Evolutionary conservation across 305 asterid species (phyloP).

Genomic region (Petunia hybrid): DNA sequence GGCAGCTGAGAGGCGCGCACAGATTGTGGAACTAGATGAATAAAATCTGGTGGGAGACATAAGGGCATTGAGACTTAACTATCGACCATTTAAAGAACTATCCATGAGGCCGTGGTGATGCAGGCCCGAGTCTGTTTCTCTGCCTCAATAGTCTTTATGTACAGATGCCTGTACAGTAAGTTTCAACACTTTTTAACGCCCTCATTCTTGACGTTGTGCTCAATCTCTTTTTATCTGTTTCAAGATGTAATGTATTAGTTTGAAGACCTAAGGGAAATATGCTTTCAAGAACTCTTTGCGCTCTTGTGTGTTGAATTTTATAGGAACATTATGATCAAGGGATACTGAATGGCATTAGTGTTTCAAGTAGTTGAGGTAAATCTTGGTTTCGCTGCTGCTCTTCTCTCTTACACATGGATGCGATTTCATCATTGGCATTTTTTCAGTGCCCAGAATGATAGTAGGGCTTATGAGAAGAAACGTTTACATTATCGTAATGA

Average conservation of each 20-base stretch:
- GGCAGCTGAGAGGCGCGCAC: slow-evolving; percentile 96
- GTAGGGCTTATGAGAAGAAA: not conserved
- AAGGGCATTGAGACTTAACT: slow-evolving; percentile 28
- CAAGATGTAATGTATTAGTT: slow-evolving; percentile 26
- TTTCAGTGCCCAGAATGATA: not conserved
- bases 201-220: slow-evolving; percentile 15
- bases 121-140: not conserved
- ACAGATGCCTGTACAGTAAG: slow-evolving; percentile 40
- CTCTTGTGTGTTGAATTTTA: slow-evolving; percentile 21
- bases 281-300: not conserved
- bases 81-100: slow-evolving; percentile 29
- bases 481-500: no score
- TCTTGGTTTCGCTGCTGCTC: not conserved
- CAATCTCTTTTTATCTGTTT: slow-evolving; percentile 23
- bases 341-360: not conserved
- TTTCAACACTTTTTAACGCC: not conserved
- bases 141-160: slow-evolving; percentile 23
- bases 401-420: not conserved
- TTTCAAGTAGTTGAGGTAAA: not conserved
- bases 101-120: slow-evolving; percentile 25
- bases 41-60: slow-evolving; percentile 37
- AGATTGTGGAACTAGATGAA: slow-evolving; percentile 81
- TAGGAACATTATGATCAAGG: slow-evolving; percentile 5
- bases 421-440: not conserved
- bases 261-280: slow-evolving; percentile 30